Evolutionary conservation across 202 grass and related monocot species (phyloP), one percentile per base, ranked within the genome.

Genomic region (Bolboschoenoplectus hybrid): DNA sequence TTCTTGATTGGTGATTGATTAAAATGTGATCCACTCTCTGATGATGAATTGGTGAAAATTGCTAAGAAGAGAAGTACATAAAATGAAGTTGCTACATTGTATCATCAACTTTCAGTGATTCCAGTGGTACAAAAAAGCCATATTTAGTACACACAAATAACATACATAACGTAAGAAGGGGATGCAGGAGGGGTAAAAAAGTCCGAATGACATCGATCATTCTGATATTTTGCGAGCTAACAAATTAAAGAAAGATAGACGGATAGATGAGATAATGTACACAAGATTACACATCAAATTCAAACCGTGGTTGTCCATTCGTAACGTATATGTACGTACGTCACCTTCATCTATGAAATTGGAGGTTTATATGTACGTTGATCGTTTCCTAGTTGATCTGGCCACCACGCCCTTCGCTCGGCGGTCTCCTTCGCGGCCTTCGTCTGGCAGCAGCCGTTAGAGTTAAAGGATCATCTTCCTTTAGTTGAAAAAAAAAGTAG

Each of bases 331-430:
- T 49, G 35, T 49, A 63, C 7, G 6, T 19, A 13, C 64, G 4
- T 34, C 66, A 69, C 14, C 66, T 52, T 46, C 43, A 56, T 78
- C 43, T 62, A 58, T 82, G 14, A 44, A 46, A 82, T 65, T 63
- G 5, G 3, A 47, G 36, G 57, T 9, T 60, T 55, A 44, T 73
- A 45, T 47, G 16, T 16, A 63, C n/a, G 38, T 47, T 19, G 6
- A 43, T 6, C 7, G n/a, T 7, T 32, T 10, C 19, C 66, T 63
- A 82, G 63, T 87, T 62, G 64, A 71, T 81, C 63, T 82, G 85
- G 50, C 85, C 85, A 17, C 85, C 85, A 44, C 85, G 32, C 51
- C 85, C 85, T 87, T 87, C 85, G n/a, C 77, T 74, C 14, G 77
- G 50, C 34, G 14, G 3, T 38, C 65, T 64, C 38, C 12, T 35